Conservation (phyloP, 139 green algal species). For the Parachlorella kessleri region DNA sequence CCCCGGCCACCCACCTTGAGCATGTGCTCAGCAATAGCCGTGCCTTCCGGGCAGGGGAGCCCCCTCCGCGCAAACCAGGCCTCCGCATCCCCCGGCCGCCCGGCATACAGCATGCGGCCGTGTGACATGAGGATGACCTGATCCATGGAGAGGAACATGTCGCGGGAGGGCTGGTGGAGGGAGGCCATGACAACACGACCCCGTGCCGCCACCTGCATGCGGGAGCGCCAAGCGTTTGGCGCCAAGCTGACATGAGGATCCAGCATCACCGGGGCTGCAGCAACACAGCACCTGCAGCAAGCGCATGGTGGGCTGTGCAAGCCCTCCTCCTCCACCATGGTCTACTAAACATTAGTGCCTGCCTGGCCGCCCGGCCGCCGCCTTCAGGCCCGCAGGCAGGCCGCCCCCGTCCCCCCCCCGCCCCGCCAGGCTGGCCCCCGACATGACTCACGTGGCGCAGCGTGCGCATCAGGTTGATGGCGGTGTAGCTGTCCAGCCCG, state of each 20-base stretch:
- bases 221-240: no score
- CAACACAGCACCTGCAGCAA: not conserved
- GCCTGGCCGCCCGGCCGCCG: no score
- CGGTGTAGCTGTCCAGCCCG: slow-evolving; percentile 79
- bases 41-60: slow-evolving; percentile 44
- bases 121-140: slow-evolving; percentile 68
- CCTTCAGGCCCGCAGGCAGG: no score
- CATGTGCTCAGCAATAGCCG: slow-evolving; percentile 56
- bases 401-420: not conserved
- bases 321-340: no score
- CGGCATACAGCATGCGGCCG: slow-evolving; percentile 64
- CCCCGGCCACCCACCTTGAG: slow-evolving; percentile 33
- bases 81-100: slow-evolving; percentile 30
- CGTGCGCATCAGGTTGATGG: slow-evolving; percentile 62
- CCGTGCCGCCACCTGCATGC: slow-evolving; percentile 39
- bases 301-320: not conserved
- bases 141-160: slow-evolving; percentile 69
- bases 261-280: not conserved
- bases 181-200: slow-evolving; percentile 72
- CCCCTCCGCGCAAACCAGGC: slow-evolving; percentile 35
- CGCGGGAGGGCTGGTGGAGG: slow-evolving; percentile 78
- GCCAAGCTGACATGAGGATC: no score
- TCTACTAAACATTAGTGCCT: no score
- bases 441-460: slow-evolving; percentile 32
- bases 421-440: no score